Percentiles rank a stretch among this genome's conserved stretches.
These are phyloP conservation scores for Pigoraptor vietnamica DNA, from an alignment of 78 protist genomes.

Conservation along the genomic window DNA sequence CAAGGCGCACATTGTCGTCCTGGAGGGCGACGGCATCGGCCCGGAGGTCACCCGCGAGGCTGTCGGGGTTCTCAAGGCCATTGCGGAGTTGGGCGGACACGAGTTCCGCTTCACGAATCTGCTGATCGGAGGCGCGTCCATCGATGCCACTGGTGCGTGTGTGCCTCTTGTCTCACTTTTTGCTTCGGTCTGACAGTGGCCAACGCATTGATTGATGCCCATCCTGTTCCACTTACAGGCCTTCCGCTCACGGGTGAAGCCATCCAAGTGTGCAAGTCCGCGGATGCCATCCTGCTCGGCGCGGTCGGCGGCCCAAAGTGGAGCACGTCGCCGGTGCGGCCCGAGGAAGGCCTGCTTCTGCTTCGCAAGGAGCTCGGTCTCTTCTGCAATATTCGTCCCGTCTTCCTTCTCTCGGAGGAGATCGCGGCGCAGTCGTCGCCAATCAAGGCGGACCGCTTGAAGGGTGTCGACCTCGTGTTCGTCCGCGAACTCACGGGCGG, in stretches of 20 bases:
- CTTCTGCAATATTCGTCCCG: conserved; percentile 24
- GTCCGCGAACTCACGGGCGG: conserved; percentile 34
- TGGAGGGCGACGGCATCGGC: conserved; percentile 39
- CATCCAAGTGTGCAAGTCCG: conserved; percentile 1
- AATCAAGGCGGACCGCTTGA: neutral
- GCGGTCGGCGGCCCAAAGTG: conserved; percentile 40
- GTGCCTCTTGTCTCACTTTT: neutral
- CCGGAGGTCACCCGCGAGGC: conserved; percentile 34
- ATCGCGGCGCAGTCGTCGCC: conserved; percentile 7
- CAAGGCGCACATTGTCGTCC: conserved; percentile 18
- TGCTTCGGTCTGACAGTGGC: too few relatives aligned
- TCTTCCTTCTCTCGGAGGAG: neutral
- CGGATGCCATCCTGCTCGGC: conserved; percentile 24
- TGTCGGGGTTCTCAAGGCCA: neutral
- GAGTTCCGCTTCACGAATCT: conserved; percentile 6
- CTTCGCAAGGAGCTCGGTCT: conserved; percentile 25
- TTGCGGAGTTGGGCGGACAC: conserved; percentile 18
- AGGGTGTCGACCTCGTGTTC: conserved; percentile 24
- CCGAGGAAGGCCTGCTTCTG: conserved; percentile 18
- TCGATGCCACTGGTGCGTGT: conserved; percentile 1
- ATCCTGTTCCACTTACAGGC: neutral
- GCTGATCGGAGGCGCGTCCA: conserved; percentile 29
- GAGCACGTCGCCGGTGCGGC: conserved; percentile 1
- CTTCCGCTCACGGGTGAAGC: conserved; percentile 22
- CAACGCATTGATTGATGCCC: neutral